phyloP scores from a whole-genome alignment of 257 asterid genomes.

The Prunella vulgaris region DNA sequence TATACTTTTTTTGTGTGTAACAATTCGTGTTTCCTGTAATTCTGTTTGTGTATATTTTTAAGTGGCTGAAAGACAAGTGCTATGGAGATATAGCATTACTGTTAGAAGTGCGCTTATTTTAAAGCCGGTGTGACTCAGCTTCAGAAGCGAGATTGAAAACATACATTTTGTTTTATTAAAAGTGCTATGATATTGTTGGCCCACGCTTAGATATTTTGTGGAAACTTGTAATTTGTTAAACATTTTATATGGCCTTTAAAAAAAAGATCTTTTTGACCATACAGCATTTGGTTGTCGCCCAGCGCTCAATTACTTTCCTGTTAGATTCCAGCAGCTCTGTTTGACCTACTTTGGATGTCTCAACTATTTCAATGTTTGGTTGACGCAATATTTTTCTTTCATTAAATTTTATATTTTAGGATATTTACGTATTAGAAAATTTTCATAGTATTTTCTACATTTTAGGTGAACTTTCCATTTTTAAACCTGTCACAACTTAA shows the following conservation, averaged over 20 bases:
- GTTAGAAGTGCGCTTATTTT: not conserved
- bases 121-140: too few species aligned
- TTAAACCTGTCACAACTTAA: too few species aligned
- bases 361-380: not conserved
- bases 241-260: not conserved
- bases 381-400: not conserved
- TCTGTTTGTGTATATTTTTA: slow-evolving; percentile 14
- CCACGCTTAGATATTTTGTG: not conserved
- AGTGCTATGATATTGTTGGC: not conserved
- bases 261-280: not conserved
- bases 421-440: too few species aligned
- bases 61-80: not conserved
- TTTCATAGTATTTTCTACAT: too few species aligned
- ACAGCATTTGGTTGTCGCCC: not conserved
- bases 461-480: too few species aligned
- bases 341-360: not conserved
- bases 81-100: not conserved
- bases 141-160: too few species aligned
- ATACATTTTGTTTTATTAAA: not conserved
- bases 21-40: not conserved
- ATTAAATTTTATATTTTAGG: too few species aligned
- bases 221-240: not conserved
- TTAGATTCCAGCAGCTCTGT: not conserved
- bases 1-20: not conserved
- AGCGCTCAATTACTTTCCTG: not conserved